Percentiles rank a stretch among this genome's conserved stretches.
phyloP scores from a whole-genome alignment of 129 eudicot species.

The Tagetes patula region DNA sequence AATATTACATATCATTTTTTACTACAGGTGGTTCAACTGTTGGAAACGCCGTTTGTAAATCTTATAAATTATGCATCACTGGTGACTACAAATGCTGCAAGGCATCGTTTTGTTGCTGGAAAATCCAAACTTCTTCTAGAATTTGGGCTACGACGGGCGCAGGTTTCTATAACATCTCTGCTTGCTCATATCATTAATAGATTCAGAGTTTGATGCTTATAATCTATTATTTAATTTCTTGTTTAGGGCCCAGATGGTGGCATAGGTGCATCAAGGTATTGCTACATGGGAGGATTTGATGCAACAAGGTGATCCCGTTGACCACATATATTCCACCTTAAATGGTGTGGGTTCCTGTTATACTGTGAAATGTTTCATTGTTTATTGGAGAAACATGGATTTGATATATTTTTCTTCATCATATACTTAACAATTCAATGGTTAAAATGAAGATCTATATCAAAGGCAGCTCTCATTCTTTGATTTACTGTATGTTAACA shows the following conservation, averaged over 20 bases:
- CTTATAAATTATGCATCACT: slow-evolving; percentile 91
- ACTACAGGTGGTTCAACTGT: slow-evolving; percentile 80
- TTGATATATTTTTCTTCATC: background rate
- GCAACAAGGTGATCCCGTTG: slow-evolving; percentile 76
- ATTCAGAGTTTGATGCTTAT: background rate
- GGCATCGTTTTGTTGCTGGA: slow-evolving; percentile 98
- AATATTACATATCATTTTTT: background rate
- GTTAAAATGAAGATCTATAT: background rate
- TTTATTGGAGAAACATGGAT: background rate
- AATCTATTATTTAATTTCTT: slow-evolving; percentile 2
- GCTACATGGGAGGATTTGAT: slow-evolving; percentile 98
- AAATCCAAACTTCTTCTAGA: slow-evolving; percentile 84
- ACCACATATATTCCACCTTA: slow-evolving; percentile 11
- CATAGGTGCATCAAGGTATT: slow-evolving; percentile 85
- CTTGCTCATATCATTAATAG: background rate
- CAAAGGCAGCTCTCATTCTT: slow-evolving; percentile 13
- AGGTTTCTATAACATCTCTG: slow-evolving; percentile 42
- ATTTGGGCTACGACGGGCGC: slow-evolving; percentile 93
- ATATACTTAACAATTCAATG: background rate
- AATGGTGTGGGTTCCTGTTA: slow-evolving; percentile 12
- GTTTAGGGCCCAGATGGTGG: slow-evolving; percentile 95
- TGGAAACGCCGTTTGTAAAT: slow-evolving; percentile 91
- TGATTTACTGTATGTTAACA: slow-evolving; percentile 35
- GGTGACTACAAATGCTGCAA: slow-evolving; percentile 94
- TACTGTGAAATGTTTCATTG: background rate